Percentiles rank a stretch among this genome's conserved stretches.
These are phyloP conservation scores for Ophiostoma ips DNA, from an alignment of 2,329 filamentous ascomycete species.

Conservation along the genomic window DNA sequence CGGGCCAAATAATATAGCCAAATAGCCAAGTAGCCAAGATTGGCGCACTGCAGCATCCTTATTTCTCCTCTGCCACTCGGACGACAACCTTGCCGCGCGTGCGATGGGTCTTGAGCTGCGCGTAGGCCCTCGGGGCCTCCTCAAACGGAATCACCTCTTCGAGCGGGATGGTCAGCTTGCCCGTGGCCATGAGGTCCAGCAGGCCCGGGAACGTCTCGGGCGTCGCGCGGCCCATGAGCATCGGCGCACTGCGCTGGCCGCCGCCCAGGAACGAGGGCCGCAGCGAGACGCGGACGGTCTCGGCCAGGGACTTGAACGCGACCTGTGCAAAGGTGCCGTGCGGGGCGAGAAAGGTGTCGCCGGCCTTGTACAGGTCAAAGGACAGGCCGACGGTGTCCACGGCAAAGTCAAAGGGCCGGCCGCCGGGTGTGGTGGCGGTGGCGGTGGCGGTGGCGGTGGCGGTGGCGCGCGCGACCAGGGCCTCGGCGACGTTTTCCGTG, in stretches of 20 bases:
- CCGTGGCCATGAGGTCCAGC: constrained; percentile 16
- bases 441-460: no score
- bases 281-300: constrained; percentile 5
- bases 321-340: constrained; percentile 16
- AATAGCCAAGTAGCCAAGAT: no score
- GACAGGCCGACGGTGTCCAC: constrained; percentile 17
- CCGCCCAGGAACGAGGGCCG: constrained; percentile 14
- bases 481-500: constrained; percentile 9
- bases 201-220: constrained; percentile 8
- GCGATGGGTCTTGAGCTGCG: constrained; percentile 10
- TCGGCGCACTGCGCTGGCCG: constrained; percentile 6
- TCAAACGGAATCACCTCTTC: constrained; percentile 17
- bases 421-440: no score
- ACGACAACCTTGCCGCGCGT: constrained; percentile 18
- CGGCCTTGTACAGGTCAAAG: constrained; percentile 14
- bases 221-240: constrained; percentile 7
- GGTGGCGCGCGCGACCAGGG: constrained; percentile 6
- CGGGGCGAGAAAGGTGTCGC: constrained; percentile 12
- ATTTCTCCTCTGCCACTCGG: constrained; percentile 2
- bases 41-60: no score
- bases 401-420: constrained; percentile 15
- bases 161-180: constrained; percentile 15
- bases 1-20: no score
- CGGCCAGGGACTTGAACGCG: constrained; percentile 1
- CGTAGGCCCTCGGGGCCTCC: constrained; percentile 15